Conservation (phyloP, 1,284 basidiomycete genomes). For the Ustilago tritici region DNA sequence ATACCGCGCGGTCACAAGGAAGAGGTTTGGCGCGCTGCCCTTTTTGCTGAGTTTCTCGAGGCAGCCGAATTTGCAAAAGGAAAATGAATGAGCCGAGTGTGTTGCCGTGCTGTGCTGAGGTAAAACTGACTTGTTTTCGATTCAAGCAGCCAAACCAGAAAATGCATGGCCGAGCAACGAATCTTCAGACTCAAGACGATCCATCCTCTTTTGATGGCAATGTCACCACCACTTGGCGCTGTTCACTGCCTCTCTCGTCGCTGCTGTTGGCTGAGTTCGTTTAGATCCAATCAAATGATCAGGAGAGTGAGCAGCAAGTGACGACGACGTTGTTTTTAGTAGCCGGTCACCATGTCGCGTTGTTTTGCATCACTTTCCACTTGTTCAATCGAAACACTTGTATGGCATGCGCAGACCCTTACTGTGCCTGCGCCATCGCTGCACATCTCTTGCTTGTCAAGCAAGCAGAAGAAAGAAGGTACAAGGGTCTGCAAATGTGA, state of each 20-base stretch:
- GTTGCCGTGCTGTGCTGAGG: not conserved
- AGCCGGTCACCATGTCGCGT: not conserved
- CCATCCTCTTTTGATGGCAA: not conserved
- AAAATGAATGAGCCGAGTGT: not conserved
- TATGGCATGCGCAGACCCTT: not conserved
- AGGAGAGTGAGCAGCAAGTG: not conserved
- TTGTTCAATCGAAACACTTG: not conserved
- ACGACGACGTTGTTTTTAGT: not conserved
- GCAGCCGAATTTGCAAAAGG: not conserved
- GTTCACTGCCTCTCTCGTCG: not conserved
- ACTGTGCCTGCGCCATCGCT: not conserved
- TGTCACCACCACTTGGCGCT: not conserved
- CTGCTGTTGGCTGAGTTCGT: not conserved
- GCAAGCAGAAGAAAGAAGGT: not conserved
- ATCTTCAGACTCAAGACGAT: not conserved
- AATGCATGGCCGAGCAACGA: not conserved
- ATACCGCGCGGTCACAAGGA: not conserved
- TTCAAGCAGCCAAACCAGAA: not conserved
- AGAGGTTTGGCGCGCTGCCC: not conserved
- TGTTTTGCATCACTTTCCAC: not conserved
- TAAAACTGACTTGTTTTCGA: not conserved
- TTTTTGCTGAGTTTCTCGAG: not conserved
- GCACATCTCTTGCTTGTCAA: not conserved
- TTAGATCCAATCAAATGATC: conserved; percentile 2
- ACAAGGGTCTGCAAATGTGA: not conserved